Conservation (phyloP, 2,329 filamentous ascomycete species). For the Penicillium sp. region DNA sequence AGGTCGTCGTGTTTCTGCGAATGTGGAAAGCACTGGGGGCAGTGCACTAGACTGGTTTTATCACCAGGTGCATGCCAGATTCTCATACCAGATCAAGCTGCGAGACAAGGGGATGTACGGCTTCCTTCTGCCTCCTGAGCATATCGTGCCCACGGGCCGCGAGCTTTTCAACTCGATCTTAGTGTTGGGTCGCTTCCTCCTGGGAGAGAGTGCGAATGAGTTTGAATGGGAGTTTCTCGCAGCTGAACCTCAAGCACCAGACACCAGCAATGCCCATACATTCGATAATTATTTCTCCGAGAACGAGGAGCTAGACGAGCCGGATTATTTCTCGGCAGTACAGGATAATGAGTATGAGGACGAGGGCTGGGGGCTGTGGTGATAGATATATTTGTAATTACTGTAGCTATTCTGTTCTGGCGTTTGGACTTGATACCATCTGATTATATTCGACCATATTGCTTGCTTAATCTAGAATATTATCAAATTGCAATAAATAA, state of each 20-base stretch:
- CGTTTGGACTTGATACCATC: too few relatives aligned
- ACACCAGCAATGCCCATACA: background rate
- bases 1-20: constrained; percentile 37
- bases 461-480: too few relatives aligned
- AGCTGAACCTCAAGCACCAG: background rate
- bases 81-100: constrained; percentile 89
- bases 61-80: constrained; percentile 74
- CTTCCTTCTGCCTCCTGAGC: constrained; percentile 78
- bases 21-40: constrained; percentile 73
- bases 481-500: too few relatives aligned
- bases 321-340: constrained; percentile 11
- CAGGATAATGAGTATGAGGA: constrained; percentile 13
- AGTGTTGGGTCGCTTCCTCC: constrained; percentile 71
- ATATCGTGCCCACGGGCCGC: constrained; percentile 85
- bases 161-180: constrained; percentile 80
- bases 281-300: constrained; percentile 1
- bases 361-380: constrained; percentile 11
- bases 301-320: constrained; percentile 2
- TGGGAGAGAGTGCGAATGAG: constrained; percentile 5
- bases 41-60: constrained; percentile 95
- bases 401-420: too few relatives aligned
- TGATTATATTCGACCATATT: too few relatives aligned
- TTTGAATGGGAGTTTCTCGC: constrained; percentile 12
- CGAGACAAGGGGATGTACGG: constrained; percentile 92
- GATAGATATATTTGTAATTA: background rate